Percentiles rank a stretch among this genome's conserved stretches.
These are phyloP conservation scores for Aspergillus sp. DNA, from an alignment of 2,329 filamentous ascomycete genomes.

Conservation along the genomic window DNA sequence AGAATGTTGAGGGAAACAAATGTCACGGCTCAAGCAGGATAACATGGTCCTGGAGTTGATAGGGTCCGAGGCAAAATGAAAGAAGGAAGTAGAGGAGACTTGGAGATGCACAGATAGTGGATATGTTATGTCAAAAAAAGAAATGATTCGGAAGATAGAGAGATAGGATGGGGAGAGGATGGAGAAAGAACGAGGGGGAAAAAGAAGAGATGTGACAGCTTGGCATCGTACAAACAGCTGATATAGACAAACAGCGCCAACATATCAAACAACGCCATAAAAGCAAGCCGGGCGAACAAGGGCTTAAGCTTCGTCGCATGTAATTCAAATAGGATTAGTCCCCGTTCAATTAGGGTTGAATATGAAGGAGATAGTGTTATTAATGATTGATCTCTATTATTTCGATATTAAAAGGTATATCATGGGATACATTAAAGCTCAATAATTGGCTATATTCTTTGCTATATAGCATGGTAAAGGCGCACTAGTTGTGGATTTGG, in stretches of 20 bases:
- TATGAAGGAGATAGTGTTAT: too few species aligned
- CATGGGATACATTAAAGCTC: too few species aligned
- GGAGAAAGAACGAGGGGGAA: not conserved
- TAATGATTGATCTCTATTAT: too few species aligned
- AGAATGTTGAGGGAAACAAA: not conserved
- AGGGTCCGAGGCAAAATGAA: not conserved
- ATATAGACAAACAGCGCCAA: not conserved
- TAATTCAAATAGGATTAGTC: too few species aligned
- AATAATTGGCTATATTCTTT: too few species aligned
- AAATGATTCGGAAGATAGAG: not conserved
- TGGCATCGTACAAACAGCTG: not conserved
- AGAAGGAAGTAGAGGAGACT: not conserved
- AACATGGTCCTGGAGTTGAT: not conserved
- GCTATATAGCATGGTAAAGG: too few species aligned
- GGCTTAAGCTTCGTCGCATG: not conserved
- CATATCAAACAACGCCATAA: not conserved
- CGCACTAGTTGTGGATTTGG: too few species aligned
- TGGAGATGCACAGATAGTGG: not conserved
- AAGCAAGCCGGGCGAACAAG: not conserved
- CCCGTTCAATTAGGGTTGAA: too few species aligned
- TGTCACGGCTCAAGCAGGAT: not conserved
- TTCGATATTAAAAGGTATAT: too few species aligned
- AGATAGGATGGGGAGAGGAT: not conserved
- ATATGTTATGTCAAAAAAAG: not conserved
- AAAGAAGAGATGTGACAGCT: slow-evolving; percentile 24